A percentile compares a stretch with the other conserved stretches of the same genome.
These are phyloP conservation scores for Malus hybrid DNA, from an alignment of 331 rosid species.

Conservation along the genomic window DNA sequence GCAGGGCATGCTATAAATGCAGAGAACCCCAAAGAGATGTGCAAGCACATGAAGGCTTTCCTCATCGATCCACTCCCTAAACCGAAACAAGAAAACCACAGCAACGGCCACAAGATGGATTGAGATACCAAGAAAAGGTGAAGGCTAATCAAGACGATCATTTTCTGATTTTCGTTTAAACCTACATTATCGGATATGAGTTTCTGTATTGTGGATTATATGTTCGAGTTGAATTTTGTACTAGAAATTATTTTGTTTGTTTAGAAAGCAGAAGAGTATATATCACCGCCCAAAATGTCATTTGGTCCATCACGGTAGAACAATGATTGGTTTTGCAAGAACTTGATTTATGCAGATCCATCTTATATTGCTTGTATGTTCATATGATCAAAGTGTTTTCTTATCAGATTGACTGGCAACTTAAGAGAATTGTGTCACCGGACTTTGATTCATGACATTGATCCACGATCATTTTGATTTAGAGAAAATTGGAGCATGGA, in stretches of 20 bases:
- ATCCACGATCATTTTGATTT: not conserved
- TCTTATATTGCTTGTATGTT: not conserved
- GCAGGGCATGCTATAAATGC: conserved; percentile 51
- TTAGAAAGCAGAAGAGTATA: not conserved
- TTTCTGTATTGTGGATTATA: not conserved
- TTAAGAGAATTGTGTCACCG: not conserved
- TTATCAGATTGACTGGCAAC: not conserved
- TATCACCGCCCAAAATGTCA: too few species aligned
- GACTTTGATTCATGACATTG: not conserved
- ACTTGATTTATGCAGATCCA: not conserved
- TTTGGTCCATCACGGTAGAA: too few species aligned
- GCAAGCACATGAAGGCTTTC: conserved; percentile 29
- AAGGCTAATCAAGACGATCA: not conserved
- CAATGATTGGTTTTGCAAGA: not conserved
- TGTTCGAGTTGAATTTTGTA: not conserved
- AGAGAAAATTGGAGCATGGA: too few species aligned
- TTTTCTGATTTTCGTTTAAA: not conserved
- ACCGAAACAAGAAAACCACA: conserved; percentile 4
- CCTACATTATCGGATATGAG: not conserved
- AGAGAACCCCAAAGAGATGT: conserved; percentile 47
- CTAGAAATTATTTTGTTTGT: not conserved
- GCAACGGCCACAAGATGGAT: conserved; percentile 32
- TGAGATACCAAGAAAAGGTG: conserved; percentile 2
- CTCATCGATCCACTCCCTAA: conserved; percentile 26
- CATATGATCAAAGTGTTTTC: not conserved